Conservation (phyloP, 768 basidiomycete species). For the Agrocybe chaxingu region DNA sequence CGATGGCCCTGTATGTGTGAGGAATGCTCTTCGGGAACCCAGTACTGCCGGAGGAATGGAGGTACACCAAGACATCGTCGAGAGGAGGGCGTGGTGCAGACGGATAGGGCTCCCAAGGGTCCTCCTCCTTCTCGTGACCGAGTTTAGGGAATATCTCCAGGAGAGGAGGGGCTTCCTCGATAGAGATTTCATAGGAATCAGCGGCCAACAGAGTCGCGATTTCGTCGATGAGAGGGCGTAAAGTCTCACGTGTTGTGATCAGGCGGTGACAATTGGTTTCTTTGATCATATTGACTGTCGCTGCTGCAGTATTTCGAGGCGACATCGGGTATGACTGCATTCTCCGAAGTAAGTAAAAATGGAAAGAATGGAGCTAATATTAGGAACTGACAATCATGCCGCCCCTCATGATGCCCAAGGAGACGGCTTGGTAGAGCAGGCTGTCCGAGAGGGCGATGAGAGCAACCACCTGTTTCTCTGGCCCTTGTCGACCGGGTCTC, state of each 20-base stretch:
- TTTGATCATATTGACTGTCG: conserved; percentile 31
- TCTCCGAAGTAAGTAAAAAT: not conserved
- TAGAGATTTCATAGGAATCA: conserved; percentile 15
- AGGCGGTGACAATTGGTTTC: conserved; percentile 36
- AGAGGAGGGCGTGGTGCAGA: conserved; percentile 8
- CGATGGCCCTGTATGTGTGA: conserved; percentile 25
- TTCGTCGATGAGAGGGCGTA: conserved; percentile 25
- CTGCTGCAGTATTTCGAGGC: conserved; percentile 33
- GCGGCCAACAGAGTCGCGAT: conserved; percentile 19
- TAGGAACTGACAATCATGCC: conserved; percentile 28
- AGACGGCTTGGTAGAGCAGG: conserved; percentile 39
- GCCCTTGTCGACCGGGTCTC: conserved; percentile 24
- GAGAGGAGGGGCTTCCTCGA: conserved; percentile 32
- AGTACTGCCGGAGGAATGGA: conserved; percentile 51
- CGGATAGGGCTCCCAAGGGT: conserved; percentile 28
- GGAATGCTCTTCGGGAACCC: conserved; percentile 42
- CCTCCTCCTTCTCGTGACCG: conserved; percentile 26
- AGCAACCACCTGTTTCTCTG: conserved; percentile 28
- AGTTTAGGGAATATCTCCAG: conserved; percentile 36
- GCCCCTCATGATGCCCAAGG: conserved; percentile 33
- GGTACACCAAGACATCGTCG: conserved; percentile 28
- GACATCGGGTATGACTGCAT: conserved; percentile 39
- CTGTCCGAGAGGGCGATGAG: conserved; percentile 31
- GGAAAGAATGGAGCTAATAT: not conserved
- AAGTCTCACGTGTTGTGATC: conserved; percentile 28